Evolutionary conservation across 75 land plant genomes (phyloP).

Genomic region (Gnetum montanum): DNA sequence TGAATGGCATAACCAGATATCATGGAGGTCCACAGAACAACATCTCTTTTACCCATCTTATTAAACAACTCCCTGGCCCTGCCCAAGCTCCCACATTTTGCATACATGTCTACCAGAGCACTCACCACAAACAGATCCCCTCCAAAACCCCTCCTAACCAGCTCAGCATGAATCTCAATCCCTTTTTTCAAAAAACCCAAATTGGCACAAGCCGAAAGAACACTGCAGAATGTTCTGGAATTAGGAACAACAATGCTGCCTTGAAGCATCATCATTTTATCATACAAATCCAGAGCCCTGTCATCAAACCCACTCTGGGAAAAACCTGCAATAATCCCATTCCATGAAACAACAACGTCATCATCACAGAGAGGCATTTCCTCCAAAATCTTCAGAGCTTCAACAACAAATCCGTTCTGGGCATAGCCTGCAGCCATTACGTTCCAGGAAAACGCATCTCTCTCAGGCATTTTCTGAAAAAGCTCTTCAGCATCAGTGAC

Average conservation of each 20-base stretch:
- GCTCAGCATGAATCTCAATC: conserved; percentile 21
- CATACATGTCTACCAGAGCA: conserved; percentile 22
- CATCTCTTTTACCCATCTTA: conserved; percentile 3
- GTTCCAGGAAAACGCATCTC: conserved; percentile 40
- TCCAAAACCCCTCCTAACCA: background rate
- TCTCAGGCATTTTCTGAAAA: conserved; percentile 29
- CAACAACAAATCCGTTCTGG: background rate
- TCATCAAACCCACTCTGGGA: conserved; percentile 12
- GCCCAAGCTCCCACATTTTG: conserved; percentile 14
- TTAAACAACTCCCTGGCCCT: conserved; percentile 1
- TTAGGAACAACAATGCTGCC: conserved; percentile 26
- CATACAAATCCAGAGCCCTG: conserved; percentile 19
- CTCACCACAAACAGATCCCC: conserved; percentile 7
- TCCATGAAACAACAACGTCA: conserved; percentile 5
- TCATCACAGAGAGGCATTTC: conserved; percentile 1
- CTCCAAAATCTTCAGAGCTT: conserved; percentile 29
- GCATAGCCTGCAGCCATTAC: conserved; percentile 3
- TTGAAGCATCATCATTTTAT: conserved; percentile 24
- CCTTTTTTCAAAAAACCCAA: conserved; percentile 17
- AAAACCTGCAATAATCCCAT: conserved; percentile 9
- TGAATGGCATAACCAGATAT: conserved; percentile 17
- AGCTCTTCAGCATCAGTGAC: conserved; percentile 13
- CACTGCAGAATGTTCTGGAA: conserved; percentile 27
- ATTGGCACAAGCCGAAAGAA: conserved; percentile 41
- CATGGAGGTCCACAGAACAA: conserved; percentile 17